phyloP scores from a whole-genome alignment of 2,329 filamentous ascomycete species.

The Neurospora sp. region DNA sequence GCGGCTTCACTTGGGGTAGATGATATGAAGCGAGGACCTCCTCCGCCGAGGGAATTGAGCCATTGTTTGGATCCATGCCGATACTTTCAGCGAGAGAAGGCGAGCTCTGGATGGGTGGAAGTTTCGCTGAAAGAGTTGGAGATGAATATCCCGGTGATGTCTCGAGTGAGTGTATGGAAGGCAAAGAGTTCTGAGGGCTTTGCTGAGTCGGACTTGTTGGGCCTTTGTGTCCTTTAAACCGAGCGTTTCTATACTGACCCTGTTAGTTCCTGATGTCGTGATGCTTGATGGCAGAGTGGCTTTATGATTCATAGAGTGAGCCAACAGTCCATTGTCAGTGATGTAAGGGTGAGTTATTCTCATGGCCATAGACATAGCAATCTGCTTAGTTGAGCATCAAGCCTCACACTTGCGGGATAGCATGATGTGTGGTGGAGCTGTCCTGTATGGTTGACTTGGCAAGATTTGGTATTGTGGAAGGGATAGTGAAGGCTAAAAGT shows the following conservation, averaged over 20 bases:
- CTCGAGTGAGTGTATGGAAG: not conserved
- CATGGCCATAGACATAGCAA: not conserved
- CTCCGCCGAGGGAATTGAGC: conserved; percentile 20
- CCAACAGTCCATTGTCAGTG: not conserved
- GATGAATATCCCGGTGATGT: not conserved
- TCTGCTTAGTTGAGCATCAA: not conserved
- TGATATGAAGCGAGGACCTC: conserved; percentile 22
- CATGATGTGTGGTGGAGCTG: not conserved
- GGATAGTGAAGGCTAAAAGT: not conserved
- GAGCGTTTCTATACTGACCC: not conserved
- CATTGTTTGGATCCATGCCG: conserved; percentile 4
- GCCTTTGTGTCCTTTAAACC: not conserved
- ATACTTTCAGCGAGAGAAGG: conserved; percentile 18
- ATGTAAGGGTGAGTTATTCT: not conserved
- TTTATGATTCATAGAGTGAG: not conserved
- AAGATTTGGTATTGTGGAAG: not conserved
- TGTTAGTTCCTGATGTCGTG: not conserved
- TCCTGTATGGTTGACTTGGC: not conserved
- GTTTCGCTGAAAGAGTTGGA: conserved; percentile 10
- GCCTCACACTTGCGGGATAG: not conserved
- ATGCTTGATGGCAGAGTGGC: not conserved
- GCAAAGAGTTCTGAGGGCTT: not conserved
- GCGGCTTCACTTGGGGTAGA: conserved; percentile 34
- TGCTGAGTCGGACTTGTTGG: not conserved
- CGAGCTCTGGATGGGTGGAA: conserved; percentile 18